Evolutionary conservation across 2,329 filamentous ascomycete species (phyloP).

Genomic region (Neopestalotiopsis sp.): DNA sequence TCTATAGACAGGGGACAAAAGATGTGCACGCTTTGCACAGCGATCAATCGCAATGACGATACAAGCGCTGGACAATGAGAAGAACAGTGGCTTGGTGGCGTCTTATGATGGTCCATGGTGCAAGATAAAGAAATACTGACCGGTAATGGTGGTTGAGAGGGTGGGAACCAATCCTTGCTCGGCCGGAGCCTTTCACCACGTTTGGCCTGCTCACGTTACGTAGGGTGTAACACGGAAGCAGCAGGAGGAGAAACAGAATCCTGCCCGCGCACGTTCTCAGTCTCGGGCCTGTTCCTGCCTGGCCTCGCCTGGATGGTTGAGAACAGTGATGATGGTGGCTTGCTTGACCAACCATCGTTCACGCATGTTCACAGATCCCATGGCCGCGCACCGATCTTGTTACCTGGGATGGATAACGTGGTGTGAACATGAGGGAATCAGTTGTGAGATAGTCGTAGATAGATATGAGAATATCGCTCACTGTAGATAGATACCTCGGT

Average conservation of each 20-base stretch:
- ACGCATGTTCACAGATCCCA: neutral
- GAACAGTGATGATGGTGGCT: slow-evolving; percentile 6
- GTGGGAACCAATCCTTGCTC: slow-evolving; percentile 8
- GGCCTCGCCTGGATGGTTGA: neutral
- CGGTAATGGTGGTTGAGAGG: neutral
- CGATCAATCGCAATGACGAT: neutral
- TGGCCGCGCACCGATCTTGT: neutral
- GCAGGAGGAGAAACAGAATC: slow-evolving; percentile 2
- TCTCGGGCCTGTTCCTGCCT: slow-evolving; percentile 3
- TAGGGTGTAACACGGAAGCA: slow-evolving; percentile 4
- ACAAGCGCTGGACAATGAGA: neutral
- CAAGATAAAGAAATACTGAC: neutral
- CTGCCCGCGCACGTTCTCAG: slow-evolving; percentile 10
- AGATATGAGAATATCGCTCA: neutral
- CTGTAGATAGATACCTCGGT: neutral
- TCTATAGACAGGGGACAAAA: neutral
- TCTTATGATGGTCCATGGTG: slow-evolving; percentile 4
- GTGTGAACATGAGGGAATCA: neutral
- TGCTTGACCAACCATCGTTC: slow-evolving; percentile 4
- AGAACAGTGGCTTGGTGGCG: neutral
- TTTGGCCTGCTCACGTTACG: slow-evolving; percentile 3
- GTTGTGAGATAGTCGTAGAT: neutral
- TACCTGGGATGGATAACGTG: neutral
- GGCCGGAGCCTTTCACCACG: slow-evolving; percentile 12
- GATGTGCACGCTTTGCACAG: neutral